phyloP scores from a whole-genome alignment of 2,329 filamentous ascomycete species.

The Pestalotiopsis sp. region DNA sequence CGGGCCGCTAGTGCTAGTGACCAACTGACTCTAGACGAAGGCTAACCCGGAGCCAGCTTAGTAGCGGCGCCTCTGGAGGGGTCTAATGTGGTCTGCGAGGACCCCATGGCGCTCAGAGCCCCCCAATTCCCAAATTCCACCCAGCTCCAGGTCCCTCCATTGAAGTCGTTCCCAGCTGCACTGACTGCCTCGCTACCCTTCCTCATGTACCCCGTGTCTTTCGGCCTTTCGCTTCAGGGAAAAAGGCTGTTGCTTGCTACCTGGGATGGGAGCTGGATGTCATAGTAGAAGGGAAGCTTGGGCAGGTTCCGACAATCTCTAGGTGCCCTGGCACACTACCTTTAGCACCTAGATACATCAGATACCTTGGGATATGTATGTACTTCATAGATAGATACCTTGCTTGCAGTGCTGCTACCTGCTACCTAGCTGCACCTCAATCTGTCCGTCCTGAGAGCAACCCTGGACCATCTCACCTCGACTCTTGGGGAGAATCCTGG shows the following conservation, averaged over 20 bases:
- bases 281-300: neutral
- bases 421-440: neutral
- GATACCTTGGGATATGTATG: no score
- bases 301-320: neutral
- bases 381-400: no score
- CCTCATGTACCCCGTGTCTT: conserved; percentile 1
- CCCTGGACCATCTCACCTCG: neutral
- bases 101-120: neutral
- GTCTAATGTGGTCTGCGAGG: neutral
- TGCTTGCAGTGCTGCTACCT: no score
- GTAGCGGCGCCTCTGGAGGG: neutral
- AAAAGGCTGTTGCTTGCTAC: neutral
- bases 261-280: neutral
- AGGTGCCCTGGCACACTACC: neutral
- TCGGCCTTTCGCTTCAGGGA: neutral
- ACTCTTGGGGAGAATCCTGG: neutral
- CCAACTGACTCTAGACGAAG: conserved; percentile 3
- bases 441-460: neutral
- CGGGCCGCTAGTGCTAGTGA: conserved; percentile 7
- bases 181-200: neutral
- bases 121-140: neutral
- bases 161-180: neutral
- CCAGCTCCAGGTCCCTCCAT: neutral
- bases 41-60: conserved; percentile 7
- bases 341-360: no score